Evolutionary conservation across 148 eudicot species (phyloP), one percentile per base, ranked within the genome.

Genomic region (Fagopyrum esculentum): DNA sequence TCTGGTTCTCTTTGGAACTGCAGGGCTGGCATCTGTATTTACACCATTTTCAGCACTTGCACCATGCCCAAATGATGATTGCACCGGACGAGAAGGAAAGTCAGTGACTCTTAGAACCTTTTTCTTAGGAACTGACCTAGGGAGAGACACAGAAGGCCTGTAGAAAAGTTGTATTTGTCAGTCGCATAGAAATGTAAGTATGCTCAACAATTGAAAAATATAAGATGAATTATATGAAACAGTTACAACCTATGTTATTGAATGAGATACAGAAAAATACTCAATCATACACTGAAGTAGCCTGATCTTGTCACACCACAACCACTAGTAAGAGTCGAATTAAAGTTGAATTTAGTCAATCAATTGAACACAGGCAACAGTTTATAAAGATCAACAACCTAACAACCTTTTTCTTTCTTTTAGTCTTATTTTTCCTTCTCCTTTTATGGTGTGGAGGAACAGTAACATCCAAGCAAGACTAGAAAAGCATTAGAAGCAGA

Each of bases 1-100:
- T 83, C 92, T 86, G 72, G 82, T 88, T 81, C 90, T 87, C 77
- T 90, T 92, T 54, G 90, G 77, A 78, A 74, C 81, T 56, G 90
- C 79, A 73, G 77, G 77, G 78, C 74, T 79, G 76, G 54, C 71
- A 80, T 80, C 61, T 75, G 49, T 85, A 13, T 71, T 72, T 40
- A 59, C 79, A 77, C 54, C 76, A 80, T 72, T 78, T 81, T 85
- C 78, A 69, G 78, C 80, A 73, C 75, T 80, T 19, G 73, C 61
- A 82, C 77, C 45, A 77, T 69, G 75, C 68, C 80, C 81, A 56
- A 82, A 80, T 63, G 86, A 74, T 63, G 82, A 45, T 40, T 80
- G 63, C 78, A 30, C 77, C 64, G 13, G 59, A 75, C 63, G 51
- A 60, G 45, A 26, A 77, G 64, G 79, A 79, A 66, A 35, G 49